These are phyloP conservation scores for Dothidotthia symphoricarpi DNA, from an alignment of 2,329 filamentous ascomycete genomes.

Conservation along the genomic window DNA sequence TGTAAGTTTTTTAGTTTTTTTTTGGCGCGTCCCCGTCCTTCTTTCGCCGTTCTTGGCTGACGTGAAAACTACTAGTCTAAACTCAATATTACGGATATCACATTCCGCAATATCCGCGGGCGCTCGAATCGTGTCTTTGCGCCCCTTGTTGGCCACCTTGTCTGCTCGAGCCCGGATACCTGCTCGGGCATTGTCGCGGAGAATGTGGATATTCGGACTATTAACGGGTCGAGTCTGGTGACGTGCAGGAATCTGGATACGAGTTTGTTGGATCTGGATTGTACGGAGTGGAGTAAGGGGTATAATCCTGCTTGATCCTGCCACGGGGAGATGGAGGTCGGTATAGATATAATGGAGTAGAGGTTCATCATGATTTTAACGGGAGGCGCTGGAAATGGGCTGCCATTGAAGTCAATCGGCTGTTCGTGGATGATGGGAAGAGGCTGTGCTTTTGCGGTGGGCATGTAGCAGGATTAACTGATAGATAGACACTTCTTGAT, in stretches of 20 bases:
- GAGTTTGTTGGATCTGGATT: conserved; percentile 8
- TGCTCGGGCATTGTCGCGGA: conserved; percentile 13
- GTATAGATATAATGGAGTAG: too few species aligned
- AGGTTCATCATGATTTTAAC: too few species aligned
- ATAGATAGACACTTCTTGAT: too few species aligned
- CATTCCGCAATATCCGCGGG: conserved; percentile 6
- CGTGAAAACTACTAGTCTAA: conserved; percentile 1
- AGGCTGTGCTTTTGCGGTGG: too few species aligned
- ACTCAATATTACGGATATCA: conserved; percentile 10
- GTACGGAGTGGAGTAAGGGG: conserved; percentile 11
- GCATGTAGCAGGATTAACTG: too few species aligned
- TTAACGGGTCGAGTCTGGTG: conserved; percentile 14
- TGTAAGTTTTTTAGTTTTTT: background rate
- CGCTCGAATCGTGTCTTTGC: conserved; percentile 9
- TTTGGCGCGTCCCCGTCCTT: too few species aligned
- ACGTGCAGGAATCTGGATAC: conserved; percentile 15
- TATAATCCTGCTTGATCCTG: conserved; percentile 9
- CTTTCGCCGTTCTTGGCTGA: too few species aligned
- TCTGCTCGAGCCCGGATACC: conserved; percentile 9
- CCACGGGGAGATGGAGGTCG: too few species aligned
- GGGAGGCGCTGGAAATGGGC: too few species aligned
- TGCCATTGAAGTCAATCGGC: too few species aligned
- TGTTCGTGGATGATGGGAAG: too few species aligned
- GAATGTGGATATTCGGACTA: conserved; percentile 14
- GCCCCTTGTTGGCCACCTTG: conserved; percentile 10